Conservation (phyloP, 331 rosid genomes). For the Telfairia occidentalis region DNA sequence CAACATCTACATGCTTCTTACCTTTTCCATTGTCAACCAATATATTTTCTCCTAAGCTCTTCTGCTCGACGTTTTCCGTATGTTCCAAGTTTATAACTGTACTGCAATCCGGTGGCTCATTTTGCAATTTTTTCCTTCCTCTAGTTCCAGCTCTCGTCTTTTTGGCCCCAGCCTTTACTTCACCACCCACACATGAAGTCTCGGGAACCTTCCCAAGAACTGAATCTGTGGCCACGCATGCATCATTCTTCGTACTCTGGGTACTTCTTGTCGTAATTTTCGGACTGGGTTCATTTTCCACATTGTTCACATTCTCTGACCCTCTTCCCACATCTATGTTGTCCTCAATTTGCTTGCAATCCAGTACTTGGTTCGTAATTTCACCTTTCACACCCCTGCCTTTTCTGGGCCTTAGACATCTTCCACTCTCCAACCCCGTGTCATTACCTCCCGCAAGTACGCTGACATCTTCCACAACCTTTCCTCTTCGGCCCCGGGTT, state of each 20-base stretch:
- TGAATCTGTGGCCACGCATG: background rate
- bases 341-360: conserved; percentile 6
- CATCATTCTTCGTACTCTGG: conserved; percentile 19
- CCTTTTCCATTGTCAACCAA: background rate
- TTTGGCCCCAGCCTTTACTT: conserved; percentile 27
- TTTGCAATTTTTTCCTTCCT: conserved; percentile 26
- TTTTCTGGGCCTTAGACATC: conserved; percentile 20
- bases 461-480: conserved; percentile 1
- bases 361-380: background rate
- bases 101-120: conserved; percentile 17
- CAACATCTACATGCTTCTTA: background rate
- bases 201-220: conserved; percentile 12
- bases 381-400: conserved; percentile 23
- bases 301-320: conserved; percentile 1
- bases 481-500: conserved; percentile 15
- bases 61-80: background rate
- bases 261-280: conserved; percentile 5
- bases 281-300: conserved; percentile 1
- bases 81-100: conserved; percentile 11
- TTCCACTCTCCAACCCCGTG: conserved; percentile 11
- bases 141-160: conserved; percentile 18
- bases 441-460: background rate
- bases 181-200: conserved; percentile 17
- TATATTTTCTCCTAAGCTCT: background rate
- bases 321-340: background rate